Base-by-base conservation (phyloP, 139 green algal species). In the Chlorella sp. region DNA sequence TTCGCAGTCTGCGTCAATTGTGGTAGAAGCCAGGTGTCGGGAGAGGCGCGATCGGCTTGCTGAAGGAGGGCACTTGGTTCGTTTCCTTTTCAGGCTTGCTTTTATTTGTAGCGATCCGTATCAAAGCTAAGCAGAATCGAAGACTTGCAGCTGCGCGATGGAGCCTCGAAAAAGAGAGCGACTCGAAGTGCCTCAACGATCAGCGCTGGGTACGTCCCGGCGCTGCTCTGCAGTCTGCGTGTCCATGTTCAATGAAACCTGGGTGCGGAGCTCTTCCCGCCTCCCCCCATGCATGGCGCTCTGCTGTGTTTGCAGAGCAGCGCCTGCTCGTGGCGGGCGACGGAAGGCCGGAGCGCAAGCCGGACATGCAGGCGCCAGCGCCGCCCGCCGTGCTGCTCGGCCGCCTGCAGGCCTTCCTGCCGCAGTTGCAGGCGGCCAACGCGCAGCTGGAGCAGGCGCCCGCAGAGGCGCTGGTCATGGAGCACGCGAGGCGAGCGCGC, bases 391-490 rank as follows among this genome's bases (percentile, higher is more conserved):
- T 23, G 48, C 64, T 87, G 64, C 69, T 87, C 41, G 50, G 42
- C 53, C 67, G 74, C 12, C 60, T 87, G 48, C 64, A 87, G 62
- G 42, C 48, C 17, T 87, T 87, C 31, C 61, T 87, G 59, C 82
- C 82, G 23, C 25, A 56, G 27, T 51, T 87, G 48, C 45, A 87
- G 55, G 31, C 55, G 2, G 62, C 81, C 11, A 86, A 87, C 40
- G 45, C 33, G 19, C 25, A 85, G 19, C 77, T 86, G 36, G 11
- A 73, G 51, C 51, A 72, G 27, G 29, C 31, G 23, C 43, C 38
- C 5, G 67, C 48, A 35, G 43, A 59, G 8, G 60, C 14, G n/a
- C 14, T 77, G 31, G 58, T 43, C 29, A 77, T 79, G 63, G 63
- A 79, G 48, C 73, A 48, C n/a, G 73, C n/a, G 45, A 79, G 73